phyloP scores from a whole-genome alignment of 2,329 filamentous ascomycete species.

The Paecilomyces variotii region DNA sequence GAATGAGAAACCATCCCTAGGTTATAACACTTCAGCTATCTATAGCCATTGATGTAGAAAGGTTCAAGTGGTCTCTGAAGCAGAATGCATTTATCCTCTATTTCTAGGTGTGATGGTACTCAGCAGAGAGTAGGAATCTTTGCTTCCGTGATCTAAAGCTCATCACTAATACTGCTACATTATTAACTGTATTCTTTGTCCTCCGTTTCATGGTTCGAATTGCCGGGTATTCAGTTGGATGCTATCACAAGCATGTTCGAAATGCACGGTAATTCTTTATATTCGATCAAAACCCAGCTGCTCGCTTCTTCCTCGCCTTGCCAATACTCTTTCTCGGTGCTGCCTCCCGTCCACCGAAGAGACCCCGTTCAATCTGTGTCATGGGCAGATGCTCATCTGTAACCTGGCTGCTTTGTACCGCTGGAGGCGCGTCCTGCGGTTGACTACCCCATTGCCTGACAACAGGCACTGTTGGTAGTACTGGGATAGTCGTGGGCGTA shows the following conservation, averaged over 20 bases:
- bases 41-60: too few relatives aligned
- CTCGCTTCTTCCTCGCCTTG: constrained; percentile 31
- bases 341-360: constrained; percentile 29
- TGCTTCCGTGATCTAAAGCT: too few relatives aligned
- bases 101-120: too few relatives aligned
- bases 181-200: too few relatives aligned
- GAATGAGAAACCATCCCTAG: too few relatives aligned
- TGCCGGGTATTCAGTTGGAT: too few relatives aligned
- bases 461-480: constrained; percentile 17
- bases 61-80: too few relatives aligned
- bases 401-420: constrained; percentile 26
- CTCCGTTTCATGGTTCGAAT: too few relatives aligned
- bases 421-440: constrained; percentile 14
- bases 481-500: constrained; percentile 10
- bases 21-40: too few relatives aligned
- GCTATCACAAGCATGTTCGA: not conserved
- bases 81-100: too few relatives aligned
- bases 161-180: too few relatives aligned
- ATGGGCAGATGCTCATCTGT: constrained; percentile 26
- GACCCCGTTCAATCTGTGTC: constrained; percentile 34
- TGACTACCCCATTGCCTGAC: constrained; percentile 26
- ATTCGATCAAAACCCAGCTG: constrained; percentile 30
- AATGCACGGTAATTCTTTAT: not conserved
- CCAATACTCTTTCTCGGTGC: constrained; percentile 14
- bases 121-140: too few relatives aligned